Evolutionary conservation across 2,329 filamentous ascomycete genomes (phyloP).

Genomic region (Cladobotryum mycophilum): DNA sequence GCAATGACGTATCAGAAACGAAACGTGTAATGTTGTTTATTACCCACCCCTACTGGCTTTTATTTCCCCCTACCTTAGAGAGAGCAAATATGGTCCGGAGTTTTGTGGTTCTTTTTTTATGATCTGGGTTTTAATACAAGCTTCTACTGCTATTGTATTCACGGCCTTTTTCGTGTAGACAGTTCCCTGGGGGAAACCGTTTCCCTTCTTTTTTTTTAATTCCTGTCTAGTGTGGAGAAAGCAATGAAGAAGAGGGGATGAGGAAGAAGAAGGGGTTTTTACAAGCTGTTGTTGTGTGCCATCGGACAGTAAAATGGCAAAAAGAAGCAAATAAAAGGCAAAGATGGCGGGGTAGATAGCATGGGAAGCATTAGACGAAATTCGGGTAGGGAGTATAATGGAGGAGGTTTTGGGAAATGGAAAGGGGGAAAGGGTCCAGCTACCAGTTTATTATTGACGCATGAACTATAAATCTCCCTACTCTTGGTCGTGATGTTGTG

Average conservation of each 20-base stretch:
- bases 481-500: slow-evolving; percentile 10
- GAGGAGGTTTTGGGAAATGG: neutral
- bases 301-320: neutral
- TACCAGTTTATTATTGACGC: slow-evolving; percentile 29
- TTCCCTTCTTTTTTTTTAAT: neutral
- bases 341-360: slow-evolving; percentile 1
- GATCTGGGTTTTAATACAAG: slow-evolving; percentile 39
- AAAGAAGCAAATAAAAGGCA: neutral
- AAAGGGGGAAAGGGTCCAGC: slow-evolving; percentile 6
- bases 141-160: slow-evolving; percentile 22
- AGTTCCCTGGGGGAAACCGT: neutral
- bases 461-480: slow-evolving; percentile 20
- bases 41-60: slow-evolving; percentile 15
- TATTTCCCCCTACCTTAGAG: slow-evolving; percentile 19
- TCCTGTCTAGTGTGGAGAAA: neutral
- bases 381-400: neutral
- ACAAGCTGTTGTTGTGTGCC: neutral
- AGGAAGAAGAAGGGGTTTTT: neutral
- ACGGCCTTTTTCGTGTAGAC: slow-evolving; percentile 6
- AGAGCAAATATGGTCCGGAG: slow-evolving; percentile 43
- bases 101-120: slow-evolving; percentile 41
- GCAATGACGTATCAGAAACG: slow-evolving; percentile 12
- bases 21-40: slow-evolving; percentile 8
- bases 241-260: neutral
- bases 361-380: neutral